These are phyloP conservation scores for Hammondia hammondi DNA, from an alignment of 169 alveolate species.

Conservation along the genomic window DNA sequence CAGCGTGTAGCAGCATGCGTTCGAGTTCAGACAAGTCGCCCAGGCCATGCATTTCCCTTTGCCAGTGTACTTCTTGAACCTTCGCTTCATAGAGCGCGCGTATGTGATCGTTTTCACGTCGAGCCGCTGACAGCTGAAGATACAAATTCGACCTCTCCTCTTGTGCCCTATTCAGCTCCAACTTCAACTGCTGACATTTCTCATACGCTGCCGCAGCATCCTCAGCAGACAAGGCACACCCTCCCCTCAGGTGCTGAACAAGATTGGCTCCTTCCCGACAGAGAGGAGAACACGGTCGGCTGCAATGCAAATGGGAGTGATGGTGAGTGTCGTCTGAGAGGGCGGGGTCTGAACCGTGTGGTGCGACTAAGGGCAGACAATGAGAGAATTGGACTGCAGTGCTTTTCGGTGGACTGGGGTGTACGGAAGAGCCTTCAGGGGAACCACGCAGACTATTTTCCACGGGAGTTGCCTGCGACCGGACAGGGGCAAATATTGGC, in stretches of 20 bases:
- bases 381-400: neutral
- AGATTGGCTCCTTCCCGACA: neutral
- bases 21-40: conserved; percentile 1
- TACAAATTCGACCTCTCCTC: neutral
- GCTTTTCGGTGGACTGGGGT: neutral
- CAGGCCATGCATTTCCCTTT: neutral
- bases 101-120: neutral
- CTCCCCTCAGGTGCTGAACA: neutral
- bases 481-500: neutral
- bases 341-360: neutral
- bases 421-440: neutral
- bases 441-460: neutral
- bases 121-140: neutral
- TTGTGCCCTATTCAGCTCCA: conserved; percentile 11
- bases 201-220: neutral
- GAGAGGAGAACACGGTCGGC: neutral
- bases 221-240: neutral
- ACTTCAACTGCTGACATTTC: neutral
- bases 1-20: neutral
- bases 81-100: conserved; percentile 15
- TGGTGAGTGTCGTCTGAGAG: neutral
- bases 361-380: neutral
- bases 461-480: neutral
- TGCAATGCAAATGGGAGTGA: neutral
- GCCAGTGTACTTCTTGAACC: neutral